A percentile compares a stretch with the other conserved stretches of the same genome.
Conservation (phyloP, 1,139 yeast species). For the Blastobotrys arbuscula region DNA sequence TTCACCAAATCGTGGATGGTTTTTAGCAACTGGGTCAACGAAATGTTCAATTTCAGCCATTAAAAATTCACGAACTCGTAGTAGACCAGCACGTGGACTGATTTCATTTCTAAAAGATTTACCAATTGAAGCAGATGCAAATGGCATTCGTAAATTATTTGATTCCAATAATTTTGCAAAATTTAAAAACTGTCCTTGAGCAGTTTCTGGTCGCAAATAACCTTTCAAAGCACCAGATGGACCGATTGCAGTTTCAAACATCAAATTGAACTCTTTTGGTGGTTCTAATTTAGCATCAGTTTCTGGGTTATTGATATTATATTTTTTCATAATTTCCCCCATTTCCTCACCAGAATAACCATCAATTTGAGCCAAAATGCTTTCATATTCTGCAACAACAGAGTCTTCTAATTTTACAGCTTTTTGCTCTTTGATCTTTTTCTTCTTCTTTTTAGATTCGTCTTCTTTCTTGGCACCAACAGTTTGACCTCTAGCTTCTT, state of each 20-base stretch:
- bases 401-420: slow-evolving; percentile 80
- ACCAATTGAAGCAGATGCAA: slow-evolving; percentile 98
- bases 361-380: slow-evolving; percentile 80
- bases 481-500: slow-evolving; percentile 81
- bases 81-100: slow-evolving; percentile 94
- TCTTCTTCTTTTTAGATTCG: slow-evolving; percentile 67
- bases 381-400: slow-evolving; percentile 74
- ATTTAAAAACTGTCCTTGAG: slow-evolving; percentile 98
- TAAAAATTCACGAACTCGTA: slow-evolving; percentile 96
- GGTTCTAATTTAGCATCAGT: slow-evolving; percentile 81
- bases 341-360: slow-evolving; percentile 90
- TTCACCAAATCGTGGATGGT: slow-evolving; percentile 72
- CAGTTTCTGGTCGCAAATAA: slow-evolving; percentile 96
- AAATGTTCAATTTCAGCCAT: slow-evolving; percentile 99
- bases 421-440: slow-evolving; percentile 94
- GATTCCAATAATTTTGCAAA: slow-evolving; percentile 88
- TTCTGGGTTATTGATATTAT: slow-evolving; percentile 83
- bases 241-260: slow-evolving; percentile 99
- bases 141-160: slow-evolving; percentile 96
- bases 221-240: slow-evolving; percentile 97
- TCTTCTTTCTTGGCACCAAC: slow-evolving; percentile 60
- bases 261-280: slow-evolving; percentile 93
- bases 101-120: slow-evolving; percentile 98
- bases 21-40: slow-evolving; percentile 87
- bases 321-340: slow-evolving; percentile 77